Base-by-base conservation (phyloP, 1,139 yeast genomes). In the Sugiyamaella novakii region DNA sequence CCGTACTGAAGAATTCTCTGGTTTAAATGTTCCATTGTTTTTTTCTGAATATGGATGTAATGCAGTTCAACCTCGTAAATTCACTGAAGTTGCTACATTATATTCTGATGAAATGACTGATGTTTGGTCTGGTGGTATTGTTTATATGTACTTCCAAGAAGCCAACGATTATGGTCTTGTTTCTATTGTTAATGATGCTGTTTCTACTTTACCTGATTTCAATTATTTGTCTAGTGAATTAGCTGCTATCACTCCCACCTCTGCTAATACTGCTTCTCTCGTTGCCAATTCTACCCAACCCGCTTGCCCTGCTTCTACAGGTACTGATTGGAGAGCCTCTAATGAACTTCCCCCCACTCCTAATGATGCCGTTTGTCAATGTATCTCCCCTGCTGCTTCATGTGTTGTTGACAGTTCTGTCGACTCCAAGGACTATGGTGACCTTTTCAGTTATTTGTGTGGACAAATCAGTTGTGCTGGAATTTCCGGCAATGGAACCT, bases 21-120 rank as follows among this genome's bases (percentile, higher is more conserved):
- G 78, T 47, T 65, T 65, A 61, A 80, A 92, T 30, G 72, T 88
- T 49, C 98, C 98, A 43, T 73, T 85, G 56, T 89, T 91, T 76
- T 81, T 91, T 69, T 87, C 96, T 47, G 97, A 91, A 72, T 89
- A 86, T 66, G 98, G 97, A 60, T 91, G 98, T 75, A 91, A 88
- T 75, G 72, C 70, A 17, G 77, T 74, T 42, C 58, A 57, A 50
- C 94, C 94, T 59, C 81, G 95, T 71, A 73, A 75, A 53, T 87
- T 87, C 78, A 85, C 83, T 31, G 98, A 94, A 65, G 81, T 91
- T 36, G 74, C 72, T 14, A 55, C 74, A 28, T 59, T 73, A 44
- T 73, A 68, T 63, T 59, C 69, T 19, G 44, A 56, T 45, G 80
- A 84, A 53, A 88, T 94, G 97, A 73, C 83, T 36, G 77, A 77